Conservation (phyloP, 305 asterid species). For the Plantago coronopus region DNA sequence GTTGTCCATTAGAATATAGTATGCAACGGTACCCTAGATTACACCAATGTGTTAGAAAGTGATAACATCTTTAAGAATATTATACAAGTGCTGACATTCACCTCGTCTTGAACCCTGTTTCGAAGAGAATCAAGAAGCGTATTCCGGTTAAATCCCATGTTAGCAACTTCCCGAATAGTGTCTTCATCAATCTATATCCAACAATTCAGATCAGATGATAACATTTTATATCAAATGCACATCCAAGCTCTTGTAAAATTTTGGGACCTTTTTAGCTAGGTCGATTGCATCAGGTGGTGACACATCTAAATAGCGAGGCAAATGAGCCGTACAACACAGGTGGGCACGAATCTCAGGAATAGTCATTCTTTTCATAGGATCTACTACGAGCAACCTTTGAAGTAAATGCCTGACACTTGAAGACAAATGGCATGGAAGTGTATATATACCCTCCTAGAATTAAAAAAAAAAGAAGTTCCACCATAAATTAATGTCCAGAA, state of each 20-base stretch:
- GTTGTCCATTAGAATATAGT: slow-evolving; percentile 79
- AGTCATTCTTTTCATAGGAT: slow-evolving; percentile 81
- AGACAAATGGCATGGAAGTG: slow-evolving; percentile 78
- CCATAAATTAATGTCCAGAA: too few relatives aligned
- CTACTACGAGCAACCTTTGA: slow-evolving; percentile 78
- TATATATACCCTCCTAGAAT: slow-evolving; percentile 65
- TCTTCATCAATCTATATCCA: slow-evolving; percentile 77
- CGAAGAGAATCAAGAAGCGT: slow-evolving; percentile 67
- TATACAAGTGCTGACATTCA: slow-evolving; percentile 25
- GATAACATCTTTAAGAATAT: slow-evolving; percentile 16
- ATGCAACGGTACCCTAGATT: slow-evolving; percentile 79
- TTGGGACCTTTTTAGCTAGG: slow-evolving; percentile 77
- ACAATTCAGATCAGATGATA: background rate
- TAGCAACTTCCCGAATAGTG: slow-evolving; percentile 75
- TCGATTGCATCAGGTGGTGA: slow-evolving; percentile 83
- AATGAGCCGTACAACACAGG: slow-evolving; percentile 81
- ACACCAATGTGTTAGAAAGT: slow-evolving; percentile 24
- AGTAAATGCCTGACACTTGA: slow-evolving; percentile 75
- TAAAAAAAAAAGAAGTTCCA: slow-evolving; percentile 7
- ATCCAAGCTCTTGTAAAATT: too few relatives aligned
- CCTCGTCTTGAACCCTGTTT: slow-evolving; percentile 84
- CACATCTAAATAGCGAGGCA: slow-evolving; percentile 81
- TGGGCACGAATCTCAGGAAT: slow-evolving; percentile 81
- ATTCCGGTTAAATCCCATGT: slow-evolving; percentile 76
- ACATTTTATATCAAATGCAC: too few relatives aligned